Evolutionary conservation across 352 stramenopile species (phyloP).

Genomic region (Globisporangium perplexum): DNA sequence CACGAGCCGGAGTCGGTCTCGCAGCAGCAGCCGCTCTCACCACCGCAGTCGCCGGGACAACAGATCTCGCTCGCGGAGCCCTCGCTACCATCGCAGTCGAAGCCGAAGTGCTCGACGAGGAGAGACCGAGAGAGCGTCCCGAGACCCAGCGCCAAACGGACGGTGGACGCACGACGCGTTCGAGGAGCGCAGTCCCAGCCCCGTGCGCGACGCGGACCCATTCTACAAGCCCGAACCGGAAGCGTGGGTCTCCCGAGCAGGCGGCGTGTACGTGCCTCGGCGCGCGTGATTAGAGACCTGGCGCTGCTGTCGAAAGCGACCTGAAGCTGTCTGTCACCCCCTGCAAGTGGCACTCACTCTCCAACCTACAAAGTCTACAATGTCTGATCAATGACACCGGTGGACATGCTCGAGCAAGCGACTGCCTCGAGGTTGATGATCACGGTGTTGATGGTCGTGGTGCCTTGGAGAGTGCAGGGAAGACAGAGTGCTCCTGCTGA

Average conservation of each 20-base stretch:
- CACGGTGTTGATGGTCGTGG: no score
- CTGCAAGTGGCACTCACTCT: no score
- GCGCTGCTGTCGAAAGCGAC: no score
- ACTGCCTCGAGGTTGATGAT: no score
- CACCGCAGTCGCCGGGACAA: background rate
- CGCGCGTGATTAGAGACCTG: conserved; percentile 13
- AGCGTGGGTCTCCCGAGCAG: conserved; percentile 67
- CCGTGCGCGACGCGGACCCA: conserved; percentile 46
- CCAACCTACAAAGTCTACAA: no score
- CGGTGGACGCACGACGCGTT: conserved; percentile 75
- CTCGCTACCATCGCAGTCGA: conserved; percentile 11
- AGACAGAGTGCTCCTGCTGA: no score
- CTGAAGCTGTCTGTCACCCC: no score
- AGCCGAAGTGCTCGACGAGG: background rate
- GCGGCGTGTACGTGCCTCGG: conserved; percentile 70
- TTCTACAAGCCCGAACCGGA: conserved; percentile 66
- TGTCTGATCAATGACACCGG: no score
- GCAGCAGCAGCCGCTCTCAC: conserved; percentile 11
- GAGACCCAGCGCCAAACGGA: conserved; percentile 24
- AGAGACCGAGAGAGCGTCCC: conserved; percentile 5
- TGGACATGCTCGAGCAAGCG: no score
- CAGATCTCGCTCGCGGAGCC: conserved; percentile 10
- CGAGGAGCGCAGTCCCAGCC: conserved; percentile 69
- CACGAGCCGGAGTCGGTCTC: conserved; percentile 10
- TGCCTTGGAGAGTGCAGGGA: no score